Base-by-base conservation (phyloP, 495 filamentous ascomycete species). In the Aspergillus indologenus region DNA sequence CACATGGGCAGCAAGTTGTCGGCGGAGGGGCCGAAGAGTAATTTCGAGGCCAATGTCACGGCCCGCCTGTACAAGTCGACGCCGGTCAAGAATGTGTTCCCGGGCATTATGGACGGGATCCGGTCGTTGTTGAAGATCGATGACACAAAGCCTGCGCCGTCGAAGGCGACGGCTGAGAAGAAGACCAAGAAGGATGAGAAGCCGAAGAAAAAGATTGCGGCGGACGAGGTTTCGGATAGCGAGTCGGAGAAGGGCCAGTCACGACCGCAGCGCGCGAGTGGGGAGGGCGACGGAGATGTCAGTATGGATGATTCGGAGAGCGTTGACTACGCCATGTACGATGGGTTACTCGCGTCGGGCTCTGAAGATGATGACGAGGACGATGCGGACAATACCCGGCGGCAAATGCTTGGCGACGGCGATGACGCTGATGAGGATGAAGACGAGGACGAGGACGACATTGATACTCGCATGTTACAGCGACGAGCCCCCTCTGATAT, bases 11-110 rank as follows among this genome's bases (percentile, higher is more conserved):
- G 34, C 34, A 79, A 67, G 44, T 58, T 70, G 45, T 54, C 69
- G 0, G 61, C 62, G 14, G 68, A 77, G 34, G 74, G 70, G 15
- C 71, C 77, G 3, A 69, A 76, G 53, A 81, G 83, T 52, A 71
- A 84, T 1, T 81, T 77, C 5, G 77, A 75, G 47, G 75, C 81
- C 29, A 96, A 96, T 77, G 91, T 98, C 12, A 83, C 82, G 42
- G 92, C 89, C 59, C 82, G 89, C 59, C 71, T 98, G 52, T 96
- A 82, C 68, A 93, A 90, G 62, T 86, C 86, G 21, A 86, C 81
- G 22, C 82, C 85, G 2, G 90, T 94, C 15, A 87, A 87, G 75
- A 83, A 86, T 59, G 84, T 82, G 9, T 74, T 92, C 56, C 78
- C 78, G 24, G 78, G 81, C 55, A 79, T 86, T 0, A 69, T 96